Conservation (phyloP, 331 rosid genomes). For the Prunus yedoensis region DNA sequence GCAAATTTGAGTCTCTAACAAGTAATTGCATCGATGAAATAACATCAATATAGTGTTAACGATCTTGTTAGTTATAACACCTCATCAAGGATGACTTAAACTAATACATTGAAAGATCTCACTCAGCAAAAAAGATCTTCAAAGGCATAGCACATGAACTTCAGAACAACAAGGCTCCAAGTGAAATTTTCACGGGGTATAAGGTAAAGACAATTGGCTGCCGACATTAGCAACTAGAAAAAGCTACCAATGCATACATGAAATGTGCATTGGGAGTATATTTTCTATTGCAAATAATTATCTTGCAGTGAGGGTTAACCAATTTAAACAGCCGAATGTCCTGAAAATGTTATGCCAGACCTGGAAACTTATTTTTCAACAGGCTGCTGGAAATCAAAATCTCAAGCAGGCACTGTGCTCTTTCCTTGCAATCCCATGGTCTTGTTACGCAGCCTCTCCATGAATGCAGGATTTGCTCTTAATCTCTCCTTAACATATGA, state of each 20-base stretch:
- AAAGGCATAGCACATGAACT: not conserved
- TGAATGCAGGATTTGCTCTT: slow-evolving; percentile 70
- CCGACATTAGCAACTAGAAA: slow-evolving; percentile 17
- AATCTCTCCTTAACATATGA: slow-evolving; percentile 77
- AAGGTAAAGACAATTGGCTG: not conserved
- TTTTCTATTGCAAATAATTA: not conserved
- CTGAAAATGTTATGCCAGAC: slow-evolving; percentile 9
- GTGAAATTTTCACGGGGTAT: slow-evolving; percentile 1
- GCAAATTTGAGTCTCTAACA: not conserved
- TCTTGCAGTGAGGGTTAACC: not conserved
- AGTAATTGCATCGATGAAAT: too few relatives aligned
- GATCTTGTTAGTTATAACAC: slow-evolving; percentile 20
- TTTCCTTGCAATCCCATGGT: slow-evolving; percentile 45
- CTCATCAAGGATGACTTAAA: not conserved
- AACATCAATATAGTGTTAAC: slow-evolving; percentile 3
- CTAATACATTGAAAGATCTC: not conserved
- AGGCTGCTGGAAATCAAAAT: not conserved
- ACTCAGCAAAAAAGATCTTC: not conserved
- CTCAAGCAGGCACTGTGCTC: slow-evolving; percentile 43
- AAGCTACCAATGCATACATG: slow-evolving; percentile 7
- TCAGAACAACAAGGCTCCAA: not conserved
- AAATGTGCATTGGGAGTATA: slow-evolving; percentile 7
- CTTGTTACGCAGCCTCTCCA: slow-evolving; percentile 76
- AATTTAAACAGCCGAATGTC: slow-evolving; percentile 1
- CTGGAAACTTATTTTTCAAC: slow-evolving; percentile 15